Percentiles rank a stretch among this genome's conserved stretches.
These are phyloP conservation scores for Lachancea quebecensis DNA, from an alignment of 805 yeast genomes.

Conservation along the genomic window DNA sequence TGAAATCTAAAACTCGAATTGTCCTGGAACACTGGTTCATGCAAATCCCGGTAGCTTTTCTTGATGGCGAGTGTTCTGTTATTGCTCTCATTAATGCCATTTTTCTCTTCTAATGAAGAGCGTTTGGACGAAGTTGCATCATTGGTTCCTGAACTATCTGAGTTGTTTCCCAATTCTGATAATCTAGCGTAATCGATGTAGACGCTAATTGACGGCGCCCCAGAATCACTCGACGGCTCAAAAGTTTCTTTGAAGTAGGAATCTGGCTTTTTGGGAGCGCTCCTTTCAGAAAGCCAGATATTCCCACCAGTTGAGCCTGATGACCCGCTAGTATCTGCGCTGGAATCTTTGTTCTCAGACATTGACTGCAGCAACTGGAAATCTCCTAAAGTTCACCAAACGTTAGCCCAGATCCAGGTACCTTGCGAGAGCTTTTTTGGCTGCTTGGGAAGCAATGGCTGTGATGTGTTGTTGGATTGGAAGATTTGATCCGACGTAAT, in stretches of 20 bases:
- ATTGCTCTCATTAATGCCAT: background rate
- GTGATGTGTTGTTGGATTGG: too few relatives aligned
- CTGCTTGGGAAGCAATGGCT: too few relatives aligned
- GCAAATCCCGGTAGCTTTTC: background rate
- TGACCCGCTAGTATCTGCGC: conserved; percentile 7
- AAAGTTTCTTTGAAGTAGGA: conserved; percentile 7
- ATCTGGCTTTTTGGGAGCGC: conserved; percentile 3
- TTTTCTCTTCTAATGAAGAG: background rate
- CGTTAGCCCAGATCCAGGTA: too few relatives aligned
- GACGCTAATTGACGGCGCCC: conserved; percentile 4
- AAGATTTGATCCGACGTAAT: too few relatives aligned
- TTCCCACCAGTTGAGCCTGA: conserved; percentile 2
- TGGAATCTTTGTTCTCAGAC: conserved; percentile 1
- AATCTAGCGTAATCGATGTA: conserved; percentile 4
- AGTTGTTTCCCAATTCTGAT: conserved; percentile 1
- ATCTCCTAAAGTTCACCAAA: too few relatives aligned
- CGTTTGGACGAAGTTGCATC: background rate
- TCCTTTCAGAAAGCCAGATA: background rate
- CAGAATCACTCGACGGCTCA: conserved; percentile 3
- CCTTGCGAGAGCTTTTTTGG: too few relatives aligned
- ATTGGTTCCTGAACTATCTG: background rate
- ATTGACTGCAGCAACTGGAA: background rate
- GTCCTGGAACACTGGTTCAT: background rate
- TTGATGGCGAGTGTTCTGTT: background rate
- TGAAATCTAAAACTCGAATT: background rate